Evolutionary conservation across 2,329 filamentous ascomycete species (phyloP).

Genomic region (Fusarium piperis): DNA sequence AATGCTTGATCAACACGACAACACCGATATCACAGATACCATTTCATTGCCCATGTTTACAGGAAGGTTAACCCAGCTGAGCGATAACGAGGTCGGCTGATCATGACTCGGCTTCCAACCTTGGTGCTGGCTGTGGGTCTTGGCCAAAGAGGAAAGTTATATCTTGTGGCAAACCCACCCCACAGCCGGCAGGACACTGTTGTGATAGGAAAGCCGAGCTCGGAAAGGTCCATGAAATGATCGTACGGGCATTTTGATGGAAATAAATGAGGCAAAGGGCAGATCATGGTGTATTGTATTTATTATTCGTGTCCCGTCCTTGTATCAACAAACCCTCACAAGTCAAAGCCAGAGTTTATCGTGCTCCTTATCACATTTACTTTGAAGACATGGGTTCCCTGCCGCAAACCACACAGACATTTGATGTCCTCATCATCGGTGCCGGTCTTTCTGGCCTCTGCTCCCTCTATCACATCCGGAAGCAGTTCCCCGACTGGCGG

Average conservation of each 20-base stretch:
- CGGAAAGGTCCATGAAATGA: neutral
- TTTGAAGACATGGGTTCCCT: constrained; percentile 25
- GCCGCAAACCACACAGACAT: constrained; percentile 4
- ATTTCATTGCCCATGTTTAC: neutral
- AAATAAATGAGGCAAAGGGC: neutral
- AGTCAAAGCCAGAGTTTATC: neutral
- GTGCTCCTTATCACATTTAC: neutral
- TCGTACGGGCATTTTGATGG: neutral
- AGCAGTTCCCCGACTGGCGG: constrained; percentile 40
- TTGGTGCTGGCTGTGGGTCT: neutral
- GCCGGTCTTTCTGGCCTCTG: constrained; percentile 52
- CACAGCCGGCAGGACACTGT: neutral
- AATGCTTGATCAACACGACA: neutral
- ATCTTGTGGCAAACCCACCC: neutral
- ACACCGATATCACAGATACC: neutral
- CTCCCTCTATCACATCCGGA: constrained; percentile 50
- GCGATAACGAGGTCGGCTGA: neutral
- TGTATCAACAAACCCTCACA: neutral
- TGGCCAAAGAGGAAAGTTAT: constrained; percentile 21
- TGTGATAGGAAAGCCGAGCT: constrained; percentile 1
- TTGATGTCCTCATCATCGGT: constrained; percentile 35
- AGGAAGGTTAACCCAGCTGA: neutral
- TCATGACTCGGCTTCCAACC: neutral
- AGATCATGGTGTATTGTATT: neutral
- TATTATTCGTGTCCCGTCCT: neutral